Evolutionary conservation across 108 stramenopile species (phyloP).

Genomic region (Skeletonema marinoi): DNA sequence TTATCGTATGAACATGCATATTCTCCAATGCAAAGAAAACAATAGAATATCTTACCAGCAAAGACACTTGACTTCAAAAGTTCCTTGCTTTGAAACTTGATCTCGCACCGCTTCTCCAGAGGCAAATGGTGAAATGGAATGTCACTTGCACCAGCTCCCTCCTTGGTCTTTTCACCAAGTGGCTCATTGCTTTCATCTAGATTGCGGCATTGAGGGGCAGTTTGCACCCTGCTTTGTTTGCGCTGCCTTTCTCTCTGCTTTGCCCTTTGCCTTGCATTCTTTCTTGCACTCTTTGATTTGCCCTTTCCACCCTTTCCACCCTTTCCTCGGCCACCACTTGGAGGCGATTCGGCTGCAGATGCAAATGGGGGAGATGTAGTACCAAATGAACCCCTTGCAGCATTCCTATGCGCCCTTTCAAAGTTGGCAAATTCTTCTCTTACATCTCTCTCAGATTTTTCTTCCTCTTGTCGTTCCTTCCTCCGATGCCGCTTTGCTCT

Average conservation of each 20-base stretch:
- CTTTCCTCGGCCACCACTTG: too few species aligned
- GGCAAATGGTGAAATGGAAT: conserved; percentile 8
- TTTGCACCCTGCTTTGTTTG: neutral
- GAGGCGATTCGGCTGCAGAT: too few species aligned
- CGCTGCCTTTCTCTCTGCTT: neutral
- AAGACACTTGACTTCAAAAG: conserved; percentile 1
- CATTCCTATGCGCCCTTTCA: conserved; percentile 8
- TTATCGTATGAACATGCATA: neutral
- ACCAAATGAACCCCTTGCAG: neutral
- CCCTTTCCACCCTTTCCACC: too few species aligned
- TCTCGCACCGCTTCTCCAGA: conserved; percentile 5
- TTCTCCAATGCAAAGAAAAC: neutral
- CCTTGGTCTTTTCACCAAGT: neutral
- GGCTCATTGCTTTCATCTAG: too few species aligned
- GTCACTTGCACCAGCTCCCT: neutral
- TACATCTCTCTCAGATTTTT: neutral
- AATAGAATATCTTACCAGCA: neutral
- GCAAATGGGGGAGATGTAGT: neutral
- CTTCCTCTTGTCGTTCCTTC: neutral
- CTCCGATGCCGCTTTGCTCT: neutral
- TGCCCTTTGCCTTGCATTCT: neutral
- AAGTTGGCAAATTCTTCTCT: conserved; percentile 8
- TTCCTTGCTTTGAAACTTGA: conserved; percentile 4
- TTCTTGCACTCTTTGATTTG: too few species aligned
- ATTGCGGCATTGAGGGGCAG: too few species aligned